Conservation (phyloP, 306 rosid species). For the Herpetospermum pedunculosum region DNA sequence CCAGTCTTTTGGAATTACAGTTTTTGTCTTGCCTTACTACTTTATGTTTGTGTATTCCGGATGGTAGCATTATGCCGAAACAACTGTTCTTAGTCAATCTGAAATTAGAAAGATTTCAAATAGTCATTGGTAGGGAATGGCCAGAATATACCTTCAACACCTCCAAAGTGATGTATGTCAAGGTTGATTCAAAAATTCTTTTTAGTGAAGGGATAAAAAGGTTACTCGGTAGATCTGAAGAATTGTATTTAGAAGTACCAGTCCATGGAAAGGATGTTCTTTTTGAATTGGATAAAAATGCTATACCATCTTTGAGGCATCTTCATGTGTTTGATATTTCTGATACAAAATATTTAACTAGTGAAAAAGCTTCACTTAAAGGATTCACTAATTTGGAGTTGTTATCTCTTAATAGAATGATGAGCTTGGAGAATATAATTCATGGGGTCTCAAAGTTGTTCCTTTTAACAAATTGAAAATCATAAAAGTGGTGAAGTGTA, state of each 20-base stretch:
- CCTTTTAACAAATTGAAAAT: background rate
- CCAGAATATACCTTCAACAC: background rate
- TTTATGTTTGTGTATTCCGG: background rate
- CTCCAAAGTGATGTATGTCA: background rate
- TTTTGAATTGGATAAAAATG: background rate
- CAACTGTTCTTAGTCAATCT: background rate
- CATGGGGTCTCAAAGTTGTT: background rate
- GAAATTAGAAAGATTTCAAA: background rate
- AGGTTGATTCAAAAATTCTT: background rate
- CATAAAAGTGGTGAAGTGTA: background rate
- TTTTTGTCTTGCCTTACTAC: background rate
- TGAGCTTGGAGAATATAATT: background rate
- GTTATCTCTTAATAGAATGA: background rate
- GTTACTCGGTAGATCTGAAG: background rate
- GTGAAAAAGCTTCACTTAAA: background rate
- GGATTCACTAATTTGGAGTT: background rate
- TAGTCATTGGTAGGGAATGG: background rate
- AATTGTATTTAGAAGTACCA: background rate
- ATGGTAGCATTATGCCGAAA: background rate
- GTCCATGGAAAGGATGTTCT: background rate
- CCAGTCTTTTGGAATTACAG: conserved; percentile 2
- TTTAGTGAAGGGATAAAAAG: background rate
- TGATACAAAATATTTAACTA: background rate
- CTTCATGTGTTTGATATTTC: background rate
- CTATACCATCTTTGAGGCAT: background rate